Evolutionary conservation across 2,329 filamentous ascomycete species (phyloP).

Genomic region (Didymella glomerata): DNA sequence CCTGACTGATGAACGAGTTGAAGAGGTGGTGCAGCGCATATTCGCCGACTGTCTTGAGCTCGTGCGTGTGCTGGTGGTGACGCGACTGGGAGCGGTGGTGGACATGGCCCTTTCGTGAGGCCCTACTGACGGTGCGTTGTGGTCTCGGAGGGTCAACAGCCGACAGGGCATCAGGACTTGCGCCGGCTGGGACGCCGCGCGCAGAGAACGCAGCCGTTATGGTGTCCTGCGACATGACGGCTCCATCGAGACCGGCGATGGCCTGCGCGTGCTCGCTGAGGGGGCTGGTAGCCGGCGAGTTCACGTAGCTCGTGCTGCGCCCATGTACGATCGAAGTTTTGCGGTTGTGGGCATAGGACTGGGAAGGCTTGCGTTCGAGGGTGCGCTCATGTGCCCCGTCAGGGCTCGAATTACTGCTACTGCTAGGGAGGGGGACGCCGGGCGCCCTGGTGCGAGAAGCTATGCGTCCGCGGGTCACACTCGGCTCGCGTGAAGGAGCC

Average conservation of each 20-base stretch:
- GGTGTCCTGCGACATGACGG: conserved; percentile 52
- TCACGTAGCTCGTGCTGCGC: conserved; percentile 85
- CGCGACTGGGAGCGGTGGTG: conserved; percentile 75
- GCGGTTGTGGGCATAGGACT: conserved; percentile 82
- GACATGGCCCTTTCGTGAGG: conserved; percentile 77
- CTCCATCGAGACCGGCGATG: conserved; percentile 52
- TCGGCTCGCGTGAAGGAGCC: conserved; percentile 53
- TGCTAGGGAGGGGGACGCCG: conserved; percentile 43
- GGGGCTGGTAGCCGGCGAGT: conserved; percentile 78
- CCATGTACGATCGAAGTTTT: conserved; percentile 98
- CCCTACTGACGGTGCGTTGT: conserved; percentile 61
- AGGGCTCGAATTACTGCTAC: conserved; percentile 49
- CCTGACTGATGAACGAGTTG: conserved; percentile 95
- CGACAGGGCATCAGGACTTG: conserved; percentile 22
- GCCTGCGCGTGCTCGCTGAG: conserved; percentile 88
- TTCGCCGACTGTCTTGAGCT: conserved; percentile 94
- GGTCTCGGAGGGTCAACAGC: conserved; percentile 14
- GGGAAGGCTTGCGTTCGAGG: conserved; percentile 58
- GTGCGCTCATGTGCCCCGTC: conserved; percentile 56
- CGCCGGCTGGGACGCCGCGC: conserved; percentile 36
- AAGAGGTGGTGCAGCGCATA: conserved; percentile 97
- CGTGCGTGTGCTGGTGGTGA: conserved; percentile 71
- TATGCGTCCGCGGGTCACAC: conserved; percentile 57
- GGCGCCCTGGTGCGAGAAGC: conserved; percentile 57
- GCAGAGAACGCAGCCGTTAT: conserved; percentile 49